Percentiles rank a stretch among this genome's conserved stretches.
Evolutionary conservation across 331 rosid genomes (phyloP).

Genomic region (Quercus tomentella): DNA sequence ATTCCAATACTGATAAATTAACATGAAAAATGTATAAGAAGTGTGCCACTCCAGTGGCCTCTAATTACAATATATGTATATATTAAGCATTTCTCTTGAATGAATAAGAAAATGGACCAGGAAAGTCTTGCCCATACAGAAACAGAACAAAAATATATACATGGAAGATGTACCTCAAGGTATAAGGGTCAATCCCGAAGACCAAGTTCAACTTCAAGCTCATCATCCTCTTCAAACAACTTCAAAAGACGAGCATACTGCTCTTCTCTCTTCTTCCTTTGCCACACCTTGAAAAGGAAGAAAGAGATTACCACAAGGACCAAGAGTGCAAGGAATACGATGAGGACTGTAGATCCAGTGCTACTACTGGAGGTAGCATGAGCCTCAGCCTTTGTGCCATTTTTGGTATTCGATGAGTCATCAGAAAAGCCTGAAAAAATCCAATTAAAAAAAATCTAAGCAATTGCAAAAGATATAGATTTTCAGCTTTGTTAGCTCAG

Average conservation of each 20-base stretch:
- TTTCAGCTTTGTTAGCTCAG: background rate
- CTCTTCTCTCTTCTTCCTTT: conserved; percentile 78
- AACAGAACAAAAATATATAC: background rate
- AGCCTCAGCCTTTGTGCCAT: conserved; percentile 14
- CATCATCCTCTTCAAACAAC: conserved; percentile 87
- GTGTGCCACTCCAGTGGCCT: background rate
- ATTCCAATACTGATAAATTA: background rate
- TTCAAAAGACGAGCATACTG: conserved; percentile 80
- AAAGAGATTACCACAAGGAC: conserved; percentile 29
- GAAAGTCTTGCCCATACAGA: background rate
- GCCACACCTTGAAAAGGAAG: conserved; percentile 69
- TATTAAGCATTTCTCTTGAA: background rate
- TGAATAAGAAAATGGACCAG: background rate
- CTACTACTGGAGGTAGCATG: conserved; percentile 16
- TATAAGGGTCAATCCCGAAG: conserved; percentile 47
- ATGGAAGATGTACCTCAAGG: conserved; percentile 37
- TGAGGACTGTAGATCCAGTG: conserved; percentile 30
- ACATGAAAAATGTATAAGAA: background rate
- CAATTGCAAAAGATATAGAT: background rate
- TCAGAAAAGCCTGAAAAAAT: conserved; percentile 45
- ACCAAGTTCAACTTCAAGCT: conserved; percentile 86
- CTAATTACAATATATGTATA: background rate
- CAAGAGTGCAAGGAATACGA: conserved; percentile 40
- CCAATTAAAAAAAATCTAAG: background rate
- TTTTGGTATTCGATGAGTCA: conserved; percentile 33